These are phyloP conservation scores for Oxyria digyna DNA, from an alignment of 148 eudicot species.

Conservation along the genomic window DNA sequence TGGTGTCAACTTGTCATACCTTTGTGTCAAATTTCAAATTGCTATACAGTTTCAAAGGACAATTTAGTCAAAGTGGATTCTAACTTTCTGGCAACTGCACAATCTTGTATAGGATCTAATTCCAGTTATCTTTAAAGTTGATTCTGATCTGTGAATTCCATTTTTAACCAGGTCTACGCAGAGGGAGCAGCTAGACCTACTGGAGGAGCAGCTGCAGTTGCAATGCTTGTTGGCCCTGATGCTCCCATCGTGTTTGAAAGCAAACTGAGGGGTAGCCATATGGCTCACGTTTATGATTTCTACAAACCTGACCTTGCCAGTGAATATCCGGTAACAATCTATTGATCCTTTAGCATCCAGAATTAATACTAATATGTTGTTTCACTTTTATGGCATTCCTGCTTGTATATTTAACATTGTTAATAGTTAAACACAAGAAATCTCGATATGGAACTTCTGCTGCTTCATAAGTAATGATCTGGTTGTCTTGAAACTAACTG, in stretches of 20 bases:
- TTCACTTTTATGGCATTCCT: too few species aligned
- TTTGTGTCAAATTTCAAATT: neutral
- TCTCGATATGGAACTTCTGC: neutral
- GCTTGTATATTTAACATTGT: neutral
- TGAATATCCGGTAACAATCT: slow-evolving; percentile 82
- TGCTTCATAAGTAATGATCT: neutral
- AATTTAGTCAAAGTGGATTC: neutral
- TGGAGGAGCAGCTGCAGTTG: slow-evolving; percentile 94
- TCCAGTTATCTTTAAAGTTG: neutral
- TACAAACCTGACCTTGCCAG: slow-evolving; percentile 98
- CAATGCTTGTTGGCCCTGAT: slow-evolving; percentile 95
- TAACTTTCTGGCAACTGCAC: neutral
- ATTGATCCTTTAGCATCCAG: neutral
- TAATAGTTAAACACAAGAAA: neutral
- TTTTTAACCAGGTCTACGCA: slow-evolving; percentile 70
- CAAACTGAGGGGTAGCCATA: slow-evolving; percentile 87
- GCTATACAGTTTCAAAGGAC: neutral
- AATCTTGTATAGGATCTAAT: neutral
- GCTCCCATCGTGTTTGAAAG: slow-evolving; percentile 91
- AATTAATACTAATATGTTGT: too few species aligned
- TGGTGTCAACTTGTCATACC: neutral
- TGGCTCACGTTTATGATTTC: slow-evolving; percentile 94
- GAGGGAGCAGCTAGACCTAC: slow-evolving; percentile 98
- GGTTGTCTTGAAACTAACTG: neutral
- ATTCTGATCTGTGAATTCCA: neutral